phyloP scores from a whole-genome alignment of 768 basidiomycete genomes.

The Russula griseocarnosa region DNA sequence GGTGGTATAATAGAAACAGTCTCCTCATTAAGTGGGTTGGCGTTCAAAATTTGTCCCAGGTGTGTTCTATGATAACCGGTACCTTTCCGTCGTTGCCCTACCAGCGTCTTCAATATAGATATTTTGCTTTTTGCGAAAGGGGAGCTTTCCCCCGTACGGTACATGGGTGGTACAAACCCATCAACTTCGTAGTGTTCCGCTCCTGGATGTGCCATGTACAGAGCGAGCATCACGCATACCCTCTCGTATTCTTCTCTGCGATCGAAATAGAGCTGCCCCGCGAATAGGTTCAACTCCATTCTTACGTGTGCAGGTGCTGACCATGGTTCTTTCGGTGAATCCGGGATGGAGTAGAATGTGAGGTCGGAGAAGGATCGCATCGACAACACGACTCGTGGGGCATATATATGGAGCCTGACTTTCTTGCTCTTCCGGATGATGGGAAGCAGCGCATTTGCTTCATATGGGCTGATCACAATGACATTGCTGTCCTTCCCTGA shows the following conservation, averaged over 20 bases:
- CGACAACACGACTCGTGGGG: slow-evolving; percentile 6
- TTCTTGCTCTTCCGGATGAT: background rate
- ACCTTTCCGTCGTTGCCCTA: slow-evolving; percentile 15
- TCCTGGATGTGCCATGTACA: slow-evolving; percentile 4
- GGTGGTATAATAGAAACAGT: background rate
- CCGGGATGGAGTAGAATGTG: slow-evolving; percentile 6
- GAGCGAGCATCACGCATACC: slow-evolving; percentile 5
- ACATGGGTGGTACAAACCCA: slow-evolving; percentile 7
- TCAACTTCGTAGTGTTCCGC: slow-evolving; percentile 1
- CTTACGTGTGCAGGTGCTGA: background rate
- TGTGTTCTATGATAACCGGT: slow-evolving; percentile 14
- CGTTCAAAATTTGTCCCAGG: slow-evolving; percentile 12
- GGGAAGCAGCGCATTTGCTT: background rate
- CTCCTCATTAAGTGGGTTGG: background rate
- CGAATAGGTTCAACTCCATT: slow-evolving; percentile 10
- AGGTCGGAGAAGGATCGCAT: slow-evolving; percentile 2
- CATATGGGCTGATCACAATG: background rate
- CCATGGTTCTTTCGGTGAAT: background rate
- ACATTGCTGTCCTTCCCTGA: background rate
- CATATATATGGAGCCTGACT: slow-evolving; percentile 6
- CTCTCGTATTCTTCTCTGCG: slow-evolving; percentile 3
- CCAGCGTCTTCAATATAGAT: background rate
- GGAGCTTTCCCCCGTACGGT: slow-evolving; percentile 5
- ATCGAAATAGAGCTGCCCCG: slow-evolving; percentile 13
- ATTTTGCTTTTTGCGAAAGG: slow-evolving; percentile 7